These are phyloP conservation scores for Fusarium praegraminearum DNA, from an alignment of 2,329 filamentous ascomycete species.

Conservation along the genomic window DNA sequence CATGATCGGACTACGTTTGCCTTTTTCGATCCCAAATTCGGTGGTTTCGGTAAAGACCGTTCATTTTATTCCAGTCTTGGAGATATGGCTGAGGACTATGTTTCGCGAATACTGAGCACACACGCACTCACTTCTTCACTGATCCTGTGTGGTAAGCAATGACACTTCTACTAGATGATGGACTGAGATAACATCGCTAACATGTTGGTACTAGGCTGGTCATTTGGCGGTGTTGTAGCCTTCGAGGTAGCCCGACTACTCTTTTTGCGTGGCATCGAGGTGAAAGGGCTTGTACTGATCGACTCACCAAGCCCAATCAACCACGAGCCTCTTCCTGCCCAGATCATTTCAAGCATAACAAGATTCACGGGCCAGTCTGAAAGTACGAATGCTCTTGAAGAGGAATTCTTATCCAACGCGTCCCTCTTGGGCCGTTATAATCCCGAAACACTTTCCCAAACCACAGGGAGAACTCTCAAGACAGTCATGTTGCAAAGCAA, in stretches of 20 bases:
- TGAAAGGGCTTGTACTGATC: neutral
- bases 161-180: neutral
- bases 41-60: neutral
- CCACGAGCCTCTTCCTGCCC: conserved; percentile 4
- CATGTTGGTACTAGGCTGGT: neutral
- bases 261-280: neutral
- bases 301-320: conserved; percentile 1
- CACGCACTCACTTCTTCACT: neutral
- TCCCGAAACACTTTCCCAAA: neutral
- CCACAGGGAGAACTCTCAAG: neutral
- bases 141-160: neutral
- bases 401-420: conserved; percentile 3
- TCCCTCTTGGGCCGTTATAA: neutral
- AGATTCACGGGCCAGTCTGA: neutral
- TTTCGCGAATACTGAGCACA: neutral
- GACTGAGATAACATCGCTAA: neutral
- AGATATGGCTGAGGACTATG: conserved; percentile 4
- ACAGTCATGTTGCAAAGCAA: neutral
- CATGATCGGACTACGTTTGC: neutral
- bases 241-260: neutral
- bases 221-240: conserved; percentile 2
- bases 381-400: neutral
- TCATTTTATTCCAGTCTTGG: neutral
- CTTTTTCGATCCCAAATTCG: neutral
- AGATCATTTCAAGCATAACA: neutral